Base-by-base conservation (phyloP, 1,284 basidiomycete genomes). In the Phellinidium pouzarii region DNA sequence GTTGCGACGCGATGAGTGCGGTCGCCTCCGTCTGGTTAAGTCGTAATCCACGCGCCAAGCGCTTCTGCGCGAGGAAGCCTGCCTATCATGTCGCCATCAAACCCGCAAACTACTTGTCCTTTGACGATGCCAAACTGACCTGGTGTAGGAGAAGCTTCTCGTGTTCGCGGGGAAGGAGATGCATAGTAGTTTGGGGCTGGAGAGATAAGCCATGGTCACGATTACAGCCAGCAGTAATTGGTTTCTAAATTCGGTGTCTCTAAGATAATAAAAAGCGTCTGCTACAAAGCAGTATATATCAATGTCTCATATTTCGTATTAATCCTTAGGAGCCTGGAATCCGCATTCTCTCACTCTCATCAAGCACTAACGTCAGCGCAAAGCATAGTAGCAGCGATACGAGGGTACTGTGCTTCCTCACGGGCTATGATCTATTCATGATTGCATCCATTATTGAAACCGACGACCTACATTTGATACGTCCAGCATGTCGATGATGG, bases 1-100 rank as follows among this genome's bases (percentile, higher is more conserved):
- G 79, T 60, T 94, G 91, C 17, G 80, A 82, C 1, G 91, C 86
- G 60, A 99, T 93, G 26, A 99, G 79, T 0, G 92, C 94, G 11
- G 86, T 82, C 0, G 93, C 86, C 70, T 99, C 96, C 7, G 88
- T 79, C 58, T 83, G 73, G 70, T 98, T 99, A 48, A 99, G 79
- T 38, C 78, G 76, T 27, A 95, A 66, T 7, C 95, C 96, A 20
- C 95, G 79, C 4, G 95, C 94, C 7, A 99, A 83, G 22, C 96
- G 87, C 62, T 92, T 88, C 71, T 99, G 95, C 1, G 96, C 94
- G 6, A 99, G 79, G 54, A 79, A 81, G 17, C 94, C 94, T 23
- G 88, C 80, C 77, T 91, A 64, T n/a, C 12, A 54, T 42, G 26
- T 23, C n/a, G 4, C 4, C 6, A 20, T 54, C 29, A 31, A 20